Conservation (phyloP, 2,329 filamentous ascomycete genomes). For the Monilinia vaccinii-corymbosi region DNA sequence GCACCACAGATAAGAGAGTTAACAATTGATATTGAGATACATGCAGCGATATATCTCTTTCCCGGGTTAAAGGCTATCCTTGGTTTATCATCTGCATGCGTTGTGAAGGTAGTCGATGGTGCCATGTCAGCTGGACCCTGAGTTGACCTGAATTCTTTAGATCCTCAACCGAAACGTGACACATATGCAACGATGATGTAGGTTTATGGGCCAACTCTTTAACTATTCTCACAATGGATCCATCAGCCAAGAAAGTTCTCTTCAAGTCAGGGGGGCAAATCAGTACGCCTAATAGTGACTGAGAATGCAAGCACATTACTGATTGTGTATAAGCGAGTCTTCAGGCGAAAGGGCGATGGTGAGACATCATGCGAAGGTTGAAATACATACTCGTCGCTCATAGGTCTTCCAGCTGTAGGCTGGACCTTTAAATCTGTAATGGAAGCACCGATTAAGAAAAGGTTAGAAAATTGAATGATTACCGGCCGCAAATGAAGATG, state of each 20-base stretch:
- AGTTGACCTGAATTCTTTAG: neutral
- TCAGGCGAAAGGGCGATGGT: neutral
- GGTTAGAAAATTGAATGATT: too few species aligned
- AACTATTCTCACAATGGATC: neutral
- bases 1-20: slow-evolving; percentile 20
- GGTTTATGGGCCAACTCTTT: neutral
- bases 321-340: neutral
- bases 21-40: slow-evolving; percentile 5
- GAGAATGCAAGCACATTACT: neutral
- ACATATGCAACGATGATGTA: neutral
- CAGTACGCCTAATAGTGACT: neutral
- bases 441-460: neutral
- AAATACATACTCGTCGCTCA: neutral
- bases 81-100: neutral
- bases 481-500: too few species aligned
- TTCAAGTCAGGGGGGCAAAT: neutral
- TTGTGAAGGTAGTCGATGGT: neutral
- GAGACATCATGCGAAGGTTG: neutral
- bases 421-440: neutral
- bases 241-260: neutral
- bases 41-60: slow-evolving; percentile 1
- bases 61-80: neutral
- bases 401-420: neutral
- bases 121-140: neutral
- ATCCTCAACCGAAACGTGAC: neutral